Conservation (phyloP, 2,329 filamentous ascomycete genomes). For the Fusarium chlamydosporum region DNA sequence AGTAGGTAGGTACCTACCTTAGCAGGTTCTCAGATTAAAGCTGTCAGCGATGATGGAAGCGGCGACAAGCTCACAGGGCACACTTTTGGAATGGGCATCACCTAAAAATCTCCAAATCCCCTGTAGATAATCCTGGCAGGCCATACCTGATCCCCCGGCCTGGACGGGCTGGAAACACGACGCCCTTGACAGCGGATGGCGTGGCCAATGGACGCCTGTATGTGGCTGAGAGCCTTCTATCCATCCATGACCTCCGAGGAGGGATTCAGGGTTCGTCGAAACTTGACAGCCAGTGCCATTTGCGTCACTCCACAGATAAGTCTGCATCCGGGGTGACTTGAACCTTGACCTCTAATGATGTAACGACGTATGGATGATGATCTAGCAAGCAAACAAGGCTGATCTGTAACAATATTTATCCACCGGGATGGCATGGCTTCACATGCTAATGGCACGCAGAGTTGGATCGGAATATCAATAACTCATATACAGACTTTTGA, state of each 20-base stretch:
- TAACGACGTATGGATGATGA: conserved; percentile 24
- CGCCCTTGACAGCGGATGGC: conserved; percentile 37
- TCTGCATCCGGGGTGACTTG: conserved; percentile 30
- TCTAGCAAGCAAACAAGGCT: conserved; percentile 23
- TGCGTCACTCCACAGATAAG: conserved; percentile 41
- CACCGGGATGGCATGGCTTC: conserved; percentile 22
- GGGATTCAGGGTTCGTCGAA: conserved; percentile 13
- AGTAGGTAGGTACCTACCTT: too few species aligned
- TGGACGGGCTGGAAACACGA: conserved; percentile 27
- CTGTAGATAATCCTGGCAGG: conserved; percentile 30
- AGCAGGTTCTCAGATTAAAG: conserved; percentile 33
- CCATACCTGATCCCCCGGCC: conserved; percentile 31
- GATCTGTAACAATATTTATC: conserved; percentile 14
- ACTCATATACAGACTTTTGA: conserved; percentile 2
- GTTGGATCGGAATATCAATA: background rate
- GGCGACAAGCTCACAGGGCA: conserved; percentile 33
- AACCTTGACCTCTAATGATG: conserved; percentile 29
- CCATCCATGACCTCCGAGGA: background rate
- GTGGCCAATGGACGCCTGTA: conserved; percentile 37
- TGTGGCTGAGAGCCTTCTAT: conserved; percentile 34
- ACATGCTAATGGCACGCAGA: conserved; percentile 12
- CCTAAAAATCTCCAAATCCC: conserved; percentile 16
- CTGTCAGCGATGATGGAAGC: conserved; percentile 50
- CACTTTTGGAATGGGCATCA: conserved; percentile 26
- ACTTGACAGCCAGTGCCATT: conserved; percentile 41